These are phyloP conservation scores for Kluyveromyces nonfermentans DNA, from an alignment of 805 yeast species.

Conservation along the genomic window DNA sequence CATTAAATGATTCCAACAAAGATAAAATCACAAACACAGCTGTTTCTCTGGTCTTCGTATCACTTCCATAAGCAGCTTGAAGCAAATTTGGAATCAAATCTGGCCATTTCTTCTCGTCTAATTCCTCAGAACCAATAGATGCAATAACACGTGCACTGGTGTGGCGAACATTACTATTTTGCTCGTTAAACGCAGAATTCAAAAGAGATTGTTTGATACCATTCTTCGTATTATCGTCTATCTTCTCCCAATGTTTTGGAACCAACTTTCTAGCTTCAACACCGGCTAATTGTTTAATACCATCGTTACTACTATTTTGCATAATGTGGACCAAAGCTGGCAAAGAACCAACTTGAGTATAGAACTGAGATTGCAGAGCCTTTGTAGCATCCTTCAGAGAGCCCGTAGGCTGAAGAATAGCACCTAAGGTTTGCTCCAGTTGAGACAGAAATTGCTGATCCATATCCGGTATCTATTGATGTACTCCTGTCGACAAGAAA, in stretches of 20 bases:
- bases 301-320: constrained; percentile 58
- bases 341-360: constrained; percentile 58
- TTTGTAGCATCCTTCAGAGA: constrained; percentile 78
- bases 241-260: constrained; percentile 51
- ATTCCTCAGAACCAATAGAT: constrained; percentile 70
- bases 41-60: constrained; percentile 60
- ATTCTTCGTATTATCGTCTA: constrained; percentile 40
- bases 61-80: constrained; percentile 49
- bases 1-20: constrained; percentile 61
- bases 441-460: constrained; percentile 60
- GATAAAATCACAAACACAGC: constrained; percentile 73
- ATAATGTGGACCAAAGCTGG: constrained; percentile 79
- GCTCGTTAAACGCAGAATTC: constrained; percentile 56
- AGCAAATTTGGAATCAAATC: constrained; percentile 65
- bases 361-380: constrained; percentile 63
- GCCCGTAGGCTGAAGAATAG: constrained; percentile 70
- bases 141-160: constrained; percentile 84
- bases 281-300: constrained; percentile 85
- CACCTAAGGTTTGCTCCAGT: constrained; percentile 70
- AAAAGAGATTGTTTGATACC: constrained; percentile 62
- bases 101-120: constrained; percentile 64
- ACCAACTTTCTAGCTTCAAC: constrained; percentile 90
- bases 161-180: constrained; percentile 66
- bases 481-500: neutral
- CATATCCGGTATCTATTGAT: constrained; percentile 32